A percentile compares a stretch with the other conserved stretches of the same genome.
These are phyloP conservation scores for Hirschioporus abietinus DNA, from an alignment of 768 basidiomycete genomes.

Conservation along the genomic window DNA sequence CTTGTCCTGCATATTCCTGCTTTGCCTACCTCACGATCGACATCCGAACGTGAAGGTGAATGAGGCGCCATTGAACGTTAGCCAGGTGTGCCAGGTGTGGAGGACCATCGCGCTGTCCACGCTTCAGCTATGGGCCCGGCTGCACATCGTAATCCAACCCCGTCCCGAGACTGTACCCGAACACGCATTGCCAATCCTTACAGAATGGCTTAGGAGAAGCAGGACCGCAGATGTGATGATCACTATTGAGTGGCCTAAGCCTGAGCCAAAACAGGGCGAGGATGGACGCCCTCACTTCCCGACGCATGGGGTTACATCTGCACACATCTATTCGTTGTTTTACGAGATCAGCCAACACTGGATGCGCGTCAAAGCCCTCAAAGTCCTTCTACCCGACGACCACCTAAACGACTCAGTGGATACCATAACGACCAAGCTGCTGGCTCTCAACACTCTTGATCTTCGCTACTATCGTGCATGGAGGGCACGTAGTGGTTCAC, in stretches of 20 bases:
- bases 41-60: neutral
- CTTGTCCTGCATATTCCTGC: slow-evolving; percentile 2
- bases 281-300: neutral
- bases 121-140: slow-evolving; percentile 1
- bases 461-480: neutral
- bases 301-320: neutral
- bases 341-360: neutral
- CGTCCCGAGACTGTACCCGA: neutral
- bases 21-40: neutral
- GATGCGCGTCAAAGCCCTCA: neutral
- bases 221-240: neutral
- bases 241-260: neutral
- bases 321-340: neutral
- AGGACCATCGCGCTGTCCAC: neutral
- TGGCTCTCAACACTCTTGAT: neutral
- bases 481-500: neutral
- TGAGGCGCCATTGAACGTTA: neutral
- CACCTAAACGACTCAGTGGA: neutral
- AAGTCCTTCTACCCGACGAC: neutral
- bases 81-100: slow-evolving; percentile 1
- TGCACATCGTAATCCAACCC: neutral
- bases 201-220: neutral
- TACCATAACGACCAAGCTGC: neutral
- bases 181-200: neutral
- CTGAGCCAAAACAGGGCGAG: neutral